Evolutionary conservation across 2,329 filamentous ascomycete species (phyloP).

Genomic region (Metarhizium sp.): DNA sequence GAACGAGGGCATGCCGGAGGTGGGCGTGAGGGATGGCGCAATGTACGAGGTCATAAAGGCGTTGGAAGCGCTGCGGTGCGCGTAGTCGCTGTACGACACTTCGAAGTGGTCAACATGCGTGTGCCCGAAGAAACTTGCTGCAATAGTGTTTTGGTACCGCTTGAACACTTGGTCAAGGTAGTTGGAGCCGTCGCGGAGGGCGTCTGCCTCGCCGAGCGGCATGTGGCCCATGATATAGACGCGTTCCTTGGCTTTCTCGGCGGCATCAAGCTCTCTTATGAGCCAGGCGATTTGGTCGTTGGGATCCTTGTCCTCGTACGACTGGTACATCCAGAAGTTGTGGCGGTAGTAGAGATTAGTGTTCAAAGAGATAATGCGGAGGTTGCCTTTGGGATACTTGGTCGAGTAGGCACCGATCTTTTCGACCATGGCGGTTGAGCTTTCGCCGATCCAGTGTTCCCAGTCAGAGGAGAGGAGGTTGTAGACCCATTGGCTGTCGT

Average conservation of each 20-base stretch:
- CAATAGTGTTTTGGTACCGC: constrained; percentile 43
- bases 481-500: constrained; percentile 42
- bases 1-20: constrained; percentile 45
- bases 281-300: constrained; percentile 44
- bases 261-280: constrained; percentile 39
- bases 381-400: constrained; percentile 30
- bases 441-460: constrained; percentile 34
- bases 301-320: constrained; percentile 37
- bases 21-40: constrained; percentile 44
- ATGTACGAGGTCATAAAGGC: constrained; percentile 44
- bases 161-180: constrained; percentile 44
- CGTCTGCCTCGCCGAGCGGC: constrained; percentile 39
- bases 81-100: constrained; percentile 42
- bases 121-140: constrained; percentile 47
- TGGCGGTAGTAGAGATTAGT: constrained; percentile 48
- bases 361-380: constrained; percentile 50
- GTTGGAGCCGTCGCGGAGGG: constrained; percentile 42
- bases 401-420: constrained; percentile 40
- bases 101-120: constrained; percentile 49
- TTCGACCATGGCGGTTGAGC: constrained; percentile 19
- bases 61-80: constrained; percentile 26
- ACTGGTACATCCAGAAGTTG: constrained; percentile 46
- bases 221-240: constrained; percentile 52
- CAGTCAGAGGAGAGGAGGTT: constrained; percentile 35
- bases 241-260: constrained; percentile 40